These are phyloP conservation scores for Echium plantagineum DNA, from an alignment of 257 asterid genomes.

Conservation along the genomic window DNA sequence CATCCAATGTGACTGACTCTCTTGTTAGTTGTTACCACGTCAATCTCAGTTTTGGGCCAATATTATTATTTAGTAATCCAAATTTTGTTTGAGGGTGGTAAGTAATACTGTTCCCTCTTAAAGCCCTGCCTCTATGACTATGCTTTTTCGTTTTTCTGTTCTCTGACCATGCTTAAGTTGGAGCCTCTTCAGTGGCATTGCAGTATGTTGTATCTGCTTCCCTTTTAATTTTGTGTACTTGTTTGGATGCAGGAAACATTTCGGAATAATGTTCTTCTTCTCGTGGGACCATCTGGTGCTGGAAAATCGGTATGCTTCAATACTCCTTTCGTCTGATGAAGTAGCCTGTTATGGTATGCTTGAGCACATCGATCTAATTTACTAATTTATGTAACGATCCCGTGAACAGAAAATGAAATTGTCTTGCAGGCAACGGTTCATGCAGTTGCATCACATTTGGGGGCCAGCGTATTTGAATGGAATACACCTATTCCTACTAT, in stretches of 20 bases:
- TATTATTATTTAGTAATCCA: background rate
- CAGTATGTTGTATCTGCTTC: too few relatives aligned
- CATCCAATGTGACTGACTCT: background rate
- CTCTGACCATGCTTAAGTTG: too few relatives aligned
- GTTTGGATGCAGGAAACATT: slow-evolving; percentile 35
- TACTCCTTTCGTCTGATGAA: slow-evolving; percentile 4
- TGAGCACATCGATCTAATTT: background rate
- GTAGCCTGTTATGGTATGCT: background rate
- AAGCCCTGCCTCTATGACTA: background rate
- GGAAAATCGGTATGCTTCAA: slow-evolving; percentile 80
- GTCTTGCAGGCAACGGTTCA: slow-evolving; percentile 58
- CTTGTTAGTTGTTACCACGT: too few relatives aligned
- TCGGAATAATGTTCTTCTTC: slow-evolving; percentile 45
- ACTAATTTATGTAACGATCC: background rate
- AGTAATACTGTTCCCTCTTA: background rate
- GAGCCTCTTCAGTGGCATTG: too few relatives aligned
- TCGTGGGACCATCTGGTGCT: slow-evolving; percentile 89
- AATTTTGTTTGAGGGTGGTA: background rate
- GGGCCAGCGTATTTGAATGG: slow-evolving; percentile 78
- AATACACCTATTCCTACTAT: slow-evolving; percentile 80
- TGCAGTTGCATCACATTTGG: slow-evolving; percentile 65
- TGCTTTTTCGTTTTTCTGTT: background rate
- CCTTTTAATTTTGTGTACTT: background rate
- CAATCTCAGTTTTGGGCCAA: too few relatives aligned
- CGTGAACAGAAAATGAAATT: slow-evolving; percentile 12